These are phyloP conservation scores for Xylaria sp. DNA, from an alignment of 2,329 filamentous ascomycete genomes.

Conservation along the genomic window DNA sequence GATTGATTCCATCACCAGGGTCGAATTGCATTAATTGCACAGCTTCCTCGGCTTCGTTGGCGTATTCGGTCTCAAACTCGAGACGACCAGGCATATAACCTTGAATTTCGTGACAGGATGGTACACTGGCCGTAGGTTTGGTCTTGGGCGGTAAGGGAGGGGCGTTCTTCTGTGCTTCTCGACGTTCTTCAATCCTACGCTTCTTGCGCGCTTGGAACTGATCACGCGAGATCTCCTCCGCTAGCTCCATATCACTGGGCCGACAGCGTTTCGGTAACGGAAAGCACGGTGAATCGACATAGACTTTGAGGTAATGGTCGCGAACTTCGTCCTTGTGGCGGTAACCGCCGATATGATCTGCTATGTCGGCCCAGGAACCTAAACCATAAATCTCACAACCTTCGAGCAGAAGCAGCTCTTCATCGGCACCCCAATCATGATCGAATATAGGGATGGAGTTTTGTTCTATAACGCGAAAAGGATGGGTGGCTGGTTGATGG, in stretches of 20 bases:
- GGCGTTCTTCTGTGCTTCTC: conserved; percentile 86
- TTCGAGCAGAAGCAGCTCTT: conserved; percentile 92
- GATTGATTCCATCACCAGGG: conserved; percentile 91
- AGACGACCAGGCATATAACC: conserved; percentile 98
- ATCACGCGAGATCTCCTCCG: conserved; percentile 84
- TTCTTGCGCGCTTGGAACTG: conserved; percentile 96
- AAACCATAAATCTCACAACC: conserved; percentile 96
- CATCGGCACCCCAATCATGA: conserved; percentile 94
- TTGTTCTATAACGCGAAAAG: conserved; percentile 95
- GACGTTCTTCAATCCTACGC: conserved; percentile 88
- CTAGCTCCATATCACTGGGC: conserved; percentile 80
- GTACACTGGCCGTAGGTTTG: conserved; percentile 94
- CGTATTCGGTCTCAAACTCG: conserved; percentile 97
- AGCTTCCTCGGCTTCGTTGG: conserved; percentile 97
- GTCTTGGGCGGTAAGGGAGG: conserved; percentile 88
- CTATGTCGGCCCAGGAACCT: conserved; percentile 97
- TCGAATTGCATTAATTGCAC: conserved; percentile 99
- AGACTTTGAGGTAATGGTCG: conserved; percentile 91
- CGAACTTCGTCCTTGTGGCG: conserved; percentile 94
- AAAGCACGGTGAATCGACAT: conserved; percentile 84
- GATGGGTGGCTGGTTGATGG: conserved; percentile 87
- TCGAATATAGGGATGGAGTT: conserved; percentile 98
- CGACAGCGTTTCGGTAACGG: conserved; percentile 88
- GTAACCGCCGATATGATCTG: conserved; percentile 96
- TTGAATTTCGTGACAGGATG: conserved; percentile 96